Conservation (phyloP, 371 early-diverging fungal species). For the Vairimorpha ceranae region DNA sequence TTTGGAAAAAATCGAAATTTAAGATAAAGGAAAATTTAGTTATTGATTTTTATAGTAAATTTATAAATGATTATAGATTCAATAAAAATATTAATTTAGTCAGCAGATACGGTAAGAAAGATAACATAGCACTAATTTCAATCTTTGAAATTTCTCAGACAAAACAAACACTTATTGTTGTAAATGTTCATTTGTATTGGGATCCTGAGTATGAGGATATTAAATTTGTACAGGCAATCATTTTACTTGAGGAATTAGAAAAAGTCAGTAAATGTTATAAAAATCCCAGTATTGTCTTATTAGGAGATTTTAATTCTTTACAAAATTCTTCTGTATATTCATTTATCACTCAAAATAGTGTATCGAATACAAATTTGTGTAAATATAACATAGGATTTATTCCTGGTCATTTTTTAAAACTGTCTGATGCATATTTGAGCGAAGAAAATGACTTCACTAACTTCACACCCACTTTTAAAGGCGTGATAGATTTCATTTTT, state of each 20-base stretch:
- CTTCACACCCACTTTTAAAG: constrained; percentile 78
- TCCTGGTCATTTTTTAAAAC: constrained; percentile 15
- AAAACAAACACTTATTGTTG: constrained; percentile 68
- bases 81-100: constrained; percentile 79
- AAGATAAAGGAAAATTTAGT: constrained; percentile 69
- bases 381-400: constrained; percentile 71
- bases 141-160: constrained; percentile 67
- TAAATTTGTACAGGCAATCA: constrained; percentile 86
- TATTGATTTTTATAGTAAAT: constrained; percentile 83
- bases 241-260: constrained; percentile 83
- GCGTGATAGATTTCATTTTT: constrained; percentile 92
- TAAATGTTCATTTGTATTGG: constrained; percentile 69
- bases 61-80: constrained; percentile 75
- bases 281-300: constrained; percentile 54
- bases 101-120: constrained; percentile 78
- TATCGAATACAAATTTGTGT: constrained; percentile 69
- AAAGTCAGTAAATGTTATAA: constrained; percentile 61
- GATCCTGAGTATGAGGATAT: constrained; percentile 76
- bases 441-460: constrained; percentile 76
- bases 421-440: constrained; percentile 66
- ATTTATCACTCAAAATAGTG: constrained; percentile 66
- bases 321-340: constrained; percentile 82
- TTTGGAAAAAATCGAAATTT: constrained; percentile 75
- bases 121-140: constrained; percentile 81
- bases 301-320: constrained; percentile 91